Conservation (phyloP, 2,329 filamentous ascomycete species). For the Alternaria atra region DNA sequence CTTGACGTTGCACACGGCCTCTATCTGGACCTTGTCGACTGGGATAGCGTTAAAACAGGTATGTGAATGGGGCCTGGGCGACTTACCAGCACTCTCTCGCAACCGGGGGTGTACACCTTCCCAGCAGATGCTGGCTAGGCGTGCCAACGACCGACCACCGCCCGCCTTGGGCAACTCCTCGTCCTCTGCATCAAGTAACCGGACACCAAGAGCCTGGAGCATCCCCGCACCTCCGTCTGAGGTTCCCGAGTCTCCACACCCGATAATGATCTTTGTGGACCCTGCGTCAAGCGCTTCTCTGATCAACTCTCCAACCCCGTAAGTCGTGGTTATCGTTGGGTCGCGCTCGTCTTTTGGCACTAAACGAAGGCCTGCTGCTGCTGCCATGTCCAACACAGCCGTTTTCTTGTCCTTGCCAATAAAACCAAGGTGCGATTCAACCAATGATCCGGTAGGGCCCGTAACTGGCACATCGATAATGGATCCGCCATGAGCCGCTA, state of each 20-base stretch:
- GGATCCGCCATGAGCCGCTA: slow-evolving; percentile 55
- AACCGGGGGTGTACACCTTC: slow-evolving; percentile 52
- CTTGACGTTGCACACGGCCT: slow-evolving; percentile 63
- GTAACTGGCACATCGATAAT: slow-evolving; percentile 52
- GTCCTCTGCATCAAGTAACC: slow-evolving; percentile 53
- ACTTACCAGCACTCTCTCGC: slow-evolving; percentile 33
- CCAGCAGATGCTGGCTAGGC: slow-evolving; percentile 54
- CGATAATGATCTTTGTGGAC: slow-evolving; percentile 58
- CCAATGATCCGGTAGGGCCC: slow-evolving; percentile 55
- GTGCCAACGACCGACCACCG: slow-evolving; percentile 54
- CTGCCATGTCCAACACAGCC: slow-evolving; percentile 64
- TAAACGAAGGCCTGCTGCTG: slow-evolving; percentile 61
- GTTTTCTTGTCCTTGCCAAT: slow-evolving; percentile 50
- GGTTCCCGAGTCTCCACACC: slow-evolving; percentile 64
- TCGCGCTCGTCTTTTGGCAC: slow-evolving; percentile 57
- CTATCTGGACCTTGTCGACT: slow-evolving; percentile 51
- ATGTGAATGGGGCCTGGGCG: neutral
- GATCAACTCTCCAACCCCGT: slow-evolving; percentile 62
- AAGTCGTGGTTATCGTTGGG: slow-evolving; percentile 61
- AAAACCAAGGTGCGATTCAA: slow-evolving; percentile 60
- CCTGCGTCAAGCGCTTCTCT: slow-evolving; percentile 58
- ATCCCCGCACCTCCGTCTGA: slow-evolving; percentile 64
- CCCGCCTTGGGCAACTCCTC: slow-evolving; percentile 49
- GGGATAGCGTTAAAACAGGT: slow-evolving; percentile 7
- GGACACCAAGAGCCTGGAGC: slow-evolving; percentile 62